A percentile compares a stretch with the other conserved stretches of the same genome.
Evolutionary conservation across 495 filamentous ascomycete genomes (phyloP).

Genomic region (Aspergillus sparsus): DNA sequence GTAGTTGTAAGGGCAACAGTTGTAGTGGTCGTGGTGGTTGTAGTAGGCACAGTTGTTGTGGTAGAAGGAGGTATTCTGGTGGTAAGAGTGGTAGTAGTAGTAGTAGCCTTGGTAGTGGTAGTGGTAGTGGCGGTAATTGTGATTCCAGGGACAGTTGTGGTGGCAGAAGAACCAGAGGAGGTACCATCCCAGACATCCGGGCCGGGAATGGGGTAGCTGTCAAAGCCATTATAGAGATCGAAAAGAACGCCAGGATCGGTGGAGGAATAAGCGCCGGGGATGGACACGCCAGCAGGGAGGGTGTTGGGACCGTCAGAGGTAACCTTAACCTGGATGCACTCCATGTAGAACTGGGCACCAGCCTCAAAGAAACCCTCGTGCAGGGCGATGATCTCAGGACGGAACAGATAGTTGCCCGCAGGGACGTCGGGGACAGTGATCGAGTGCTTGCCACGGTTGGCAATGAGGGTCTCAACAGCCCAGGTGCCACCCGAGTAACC

Average conservation of each 20-base stretch:
- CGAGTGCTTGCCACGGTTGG: slow-evolving; percentile 29
- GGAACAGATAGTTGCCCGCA: slow-evolving; percentile 29
- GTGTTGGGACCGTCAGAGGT: slow-evolving; percentile 24
- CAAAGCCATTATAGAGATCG: slow-evolving; percentile 24
- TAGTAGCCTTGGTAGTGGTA: slow-evolving; percentile 7
- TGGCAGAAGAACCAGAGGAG: slow-evolving; percentile 18
- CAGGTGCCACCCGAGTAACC: slow-evolving; percentile 26
- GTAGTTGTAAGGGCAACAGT: neutral
- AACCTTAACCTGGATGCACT: slow-evolving; percentile 30
- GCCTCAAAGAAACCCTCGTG: slow-evolving; percentile 24
- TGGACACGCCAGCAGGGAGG: slow-evolving; percentile 25
- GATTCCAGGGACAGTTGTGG: neutral
- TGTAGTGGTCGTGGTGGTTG: neutral
- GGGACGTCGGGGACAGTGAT: slow-evolving; percentile 27
- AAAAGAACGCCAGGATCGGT: slow-evolving; percentile 27
- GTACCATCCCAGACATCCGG: slow-evolving; percentile 29
- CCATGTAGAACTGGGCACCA: slow-evolving; percentile 33
- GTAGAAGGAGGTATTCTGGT: neutral
- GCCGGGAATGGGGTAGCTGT: slow-evolving; percentile 28
- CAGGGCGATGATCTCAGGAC: slow-evolving; percentile 31
- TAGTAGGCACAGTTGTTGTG: neutral
- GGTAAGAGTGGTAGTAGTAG: slow-evolving; percentile 4
- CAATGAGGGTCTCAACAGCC: slow-evolving; percentile 28
- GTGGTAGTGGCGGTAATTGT: slow-evolving; percentile 2
- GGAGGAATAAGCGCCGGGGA: slow-evolving; percentile 27